Base-by-base conservation (phyloP, 306 rosid species). In the Datisca glomerata region DNA sequence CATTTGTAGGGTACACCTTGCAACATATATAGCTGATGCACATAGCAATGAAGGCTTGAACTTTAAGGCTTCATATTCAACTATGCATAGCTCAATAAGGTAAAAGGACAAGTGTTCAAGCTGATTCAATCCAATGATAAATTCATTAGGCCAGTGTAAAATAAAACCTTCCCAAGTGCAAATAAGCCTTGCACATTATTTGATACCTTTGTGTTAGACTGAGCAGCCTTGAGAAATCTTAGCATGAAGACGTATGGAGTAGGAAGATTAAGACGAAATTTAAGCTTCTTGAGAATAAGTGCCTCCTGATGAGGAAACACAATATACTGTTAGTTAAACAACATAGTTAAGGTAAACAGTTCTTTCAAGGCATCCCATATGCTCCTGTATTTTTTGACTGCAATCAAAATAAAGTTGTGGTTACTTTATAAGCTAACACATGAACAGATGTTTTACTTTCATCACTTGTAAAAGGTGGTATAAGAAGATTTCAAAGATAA, bases 161-260 rank as follows among this genome's bases (percentile, higher is more conserved):
- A n/a, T n/a, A n/a, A n/a, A n/a, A n/a, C n/a, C n/a, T n/a, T n/a
- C n/a, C n/a, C n/a, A n/a, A n/a, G n/a, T n/a, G n/a, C n/a, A n/a
- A n/a, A n/a, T n/a, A n/a, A n/a, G n/a, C n/a, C n/a, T n/a, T n/a
- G n/a, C n/a, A n/a, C n/a, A n/a, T 34, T 42, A 27, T 28, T 18
- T 20, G 43, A 44, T 64, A 87, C 97, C 93, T 74, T 75, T 18
- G 14, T 48, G 41, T 77, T 71, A 38, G 96, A 66, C 66, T 66
- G 89, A 41, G 86, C 74, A 47, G 97, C 97, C 75, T 83, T 89
- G 38, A 83, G 85, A 68, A 89, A 83, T 60, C 97, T 80, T 71
- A 79, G 59, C 93, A 83, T 63, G 34, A 83, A 89, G 57, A 83
- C 89, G 50, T 83, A 89, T n/a, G 79, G 89, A 51, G 93, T 89